Evolutionary conservation across 345 rosid genomes (phyloP).

Genomic region (Eucalyptus cladocalyx): DNA sequence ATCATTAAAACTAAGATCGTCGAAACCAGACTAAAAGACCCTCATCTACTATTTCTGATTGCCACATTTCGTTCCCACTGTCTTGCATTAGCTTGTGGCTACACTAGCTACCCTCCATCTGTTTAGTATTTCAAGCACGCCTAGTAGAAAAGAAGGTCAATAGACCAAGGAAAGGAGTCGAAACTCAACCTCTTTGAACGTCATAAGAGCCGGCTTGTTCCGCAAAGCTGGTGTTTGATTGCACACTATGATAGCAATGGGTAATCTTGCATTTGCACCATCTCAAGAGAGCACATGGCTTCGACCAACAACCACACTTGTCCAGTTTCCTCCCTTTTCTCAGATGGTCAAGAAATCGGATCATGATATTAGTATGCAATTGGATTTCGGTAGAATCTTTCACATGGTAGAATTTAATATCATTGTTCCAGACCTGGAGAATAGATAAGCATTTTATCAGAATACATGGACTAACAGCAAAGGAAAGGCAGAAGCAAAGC

Average conservation of each 20-base stretch:
- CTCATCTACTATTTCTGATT: not conserved
- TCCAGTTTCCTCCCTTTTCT: conserved; percentile 89
- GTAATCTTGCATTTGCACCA: conserved; percentile 41
- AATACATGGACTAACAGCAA: not conserved
- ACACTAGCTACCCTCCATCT: not conserved
- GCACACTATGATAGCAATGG: conserved; percentile 87
- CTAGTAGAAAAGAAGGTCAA: not conserved
- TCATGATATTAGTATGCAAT: conserved; percentile 83
- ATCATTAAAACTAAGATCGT: not conserved
- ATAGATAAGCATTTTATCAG: not conserved
- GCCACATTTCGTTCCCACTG: not conserved
- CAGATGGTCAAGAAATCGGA: conserved; percentile 88
- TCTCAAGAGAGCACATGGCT: conserved; percentile 53
- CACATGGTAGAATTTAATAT: conserved; percentile 67
- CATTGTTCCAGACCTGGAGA: conserved; percentile 73
- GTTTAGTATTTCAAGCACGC: not conserved
- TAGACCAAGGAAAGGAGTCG: not conserved
- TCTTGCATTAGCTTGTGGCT: not conserved
- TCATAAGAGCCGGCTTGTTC: conserved; percentile 81
- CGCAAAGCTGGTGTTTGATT: conserved; percentile 90
- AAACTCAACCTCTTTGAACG: conserved; percentile 65
- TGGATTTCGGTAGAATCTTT: conserved; percentile 66
- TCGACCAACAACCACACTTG: conserved; percentile 68
- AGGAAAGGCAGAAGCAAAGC: not conserved
- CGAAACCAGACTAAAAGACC: not conserved